Evolutionary conservation across 2,329 filamentous ascomycete species (phyloP).

Genomic region (Hysterium pulicare): DNA sequence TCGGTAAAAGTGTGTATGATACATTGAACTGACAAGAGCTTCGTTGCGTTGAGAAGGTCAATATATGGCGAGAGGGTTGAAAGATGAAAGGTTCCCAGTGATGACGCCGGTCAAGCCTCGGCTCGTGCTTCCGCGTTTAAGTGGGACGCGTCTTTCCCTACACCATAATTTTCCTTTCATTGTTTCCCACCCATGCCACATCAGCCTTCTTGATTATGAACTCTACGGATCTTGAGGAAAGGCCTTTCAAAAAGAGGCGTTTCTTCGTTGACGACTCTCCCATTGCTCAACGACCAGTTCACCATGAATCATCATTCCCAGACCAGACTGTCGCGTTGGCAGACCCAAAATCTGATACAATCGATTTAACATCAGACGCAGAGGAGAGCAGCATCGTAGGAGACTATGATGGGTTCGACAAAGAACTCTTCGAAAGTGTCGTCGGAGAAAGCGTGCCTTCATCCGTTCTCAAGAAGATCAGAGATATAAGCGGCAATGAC

Average conservation of each 20-base stretch:
- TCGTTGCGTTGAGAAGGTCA: too few relatives aligned
- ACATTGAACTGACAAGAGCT: too few relatives aligned
- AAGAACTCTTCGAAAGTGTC: slow-evolving; percentile 54
- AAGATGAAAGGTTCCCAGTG: too few relatives aligned
- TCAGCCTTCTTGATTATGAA: slow-evolving; percentile 26
- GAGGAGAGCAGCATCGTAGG: slow-evolving; percentile 11
- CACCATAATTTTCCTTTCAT: not conserved
- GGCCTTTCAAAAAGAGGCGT: slow-evolving; percentile 59
- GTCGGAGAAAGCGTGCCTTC: slow-evolving; percentile 51
- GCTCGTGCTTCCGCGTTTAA: not conserved
- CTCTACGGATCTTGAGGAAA: slow-evolving; percentile 46
- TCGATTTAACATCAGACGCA: slow-evolving; percentile 4
- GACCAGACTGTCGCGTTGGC: slow-evolving; percentile 30
- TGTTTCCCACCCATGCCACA: slow-evolving; percentile 5
- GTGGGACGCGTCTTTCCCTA: slow-evolving; percentile 3
- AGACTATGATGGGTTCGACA: slow-evolving; percentile 48
- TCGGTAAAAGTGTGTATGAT: too few relatives aligned
- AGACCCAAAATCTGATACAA: slow-evolving; percentile 15
- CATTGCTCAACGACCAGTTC: slow-evolving; percentile 12
- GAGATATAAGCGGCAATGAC: slow-evolving; percentile 49
- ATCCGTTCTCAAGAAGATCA: slow-evolving; percentile 47
- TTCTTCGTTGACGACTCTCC: slow-evolving; percentile 57
- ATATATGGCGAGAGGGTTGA: too few relatives aligned
- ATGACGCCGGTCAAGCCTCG: too few relatives aligned
- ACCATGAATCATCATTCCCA: slow-evolving; percentile 26